Evolutionary conservation across 2,329 filamentous ascomycete species (phyloP).

Genomic region (Phoma sp.): DNA sequence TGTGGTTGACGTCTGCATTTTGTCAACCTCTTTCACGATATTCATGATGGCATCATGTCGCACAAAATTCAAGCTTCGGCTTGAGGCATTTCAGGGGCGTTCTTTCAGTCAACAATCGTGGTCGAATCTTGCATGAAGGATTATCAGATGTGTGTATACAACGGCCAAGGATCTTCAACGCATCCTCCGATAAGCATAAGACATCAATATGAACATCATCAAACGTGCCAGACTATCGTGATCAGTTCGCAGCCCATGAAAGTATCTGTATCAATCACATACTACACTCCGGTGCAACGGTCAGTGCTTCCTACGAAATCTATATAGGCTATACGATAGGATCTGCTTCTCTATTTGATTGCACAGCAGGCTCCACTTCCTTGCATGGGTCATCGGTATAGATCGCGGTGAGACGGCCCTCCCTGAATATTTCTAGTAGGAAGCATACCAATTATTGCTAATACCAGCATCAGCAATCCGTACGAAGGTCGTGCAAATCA

Average conservation of each 20-base stretch:
- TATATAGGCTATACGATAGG: not conserved
- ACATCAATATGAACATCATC: conserved; percentile 10
- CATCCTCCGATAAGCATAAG: conserved; percentile 10
- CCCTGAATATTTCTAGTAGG: not conserved
- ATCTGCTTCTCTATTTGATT: not conserved
- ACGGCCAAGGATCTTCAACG: not conserved
- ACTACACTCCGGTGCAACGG: too few relatives aligned
- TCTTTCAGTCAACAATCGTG: not conserved
- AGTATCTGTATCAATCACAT: not conserved
- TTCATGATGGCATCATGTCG: conserved; percentile 9
- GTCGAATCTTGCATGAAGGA: not conserved
- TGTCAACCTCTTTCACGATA: conserved; percentile 2
- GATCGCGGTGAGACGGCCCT: not conserved
- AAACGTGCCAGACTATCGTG: not conserved
- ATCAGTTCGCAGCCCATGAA: not conserved
- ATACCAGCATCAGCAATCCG: conserved; percentile 12
- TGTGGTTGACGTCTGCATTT: not conserved
- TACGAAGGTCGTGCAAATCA: not conserved
- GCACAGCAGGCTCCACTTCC: not conserved
- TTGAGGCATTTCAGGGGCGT: conserved; percentile 15
- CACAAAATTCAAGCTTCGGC: conserved; percentile 8
- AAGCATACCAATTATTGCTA: not conserved
- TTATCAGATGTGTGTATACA: conserved; percentile 13
- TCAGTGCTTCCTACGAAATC: not conserved
- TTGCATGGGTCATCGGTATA: not conserved